Base-by-base conservation (phyloP, 768 basidiomycete genomes). In the Gymnopilus dilepis region DNA sequence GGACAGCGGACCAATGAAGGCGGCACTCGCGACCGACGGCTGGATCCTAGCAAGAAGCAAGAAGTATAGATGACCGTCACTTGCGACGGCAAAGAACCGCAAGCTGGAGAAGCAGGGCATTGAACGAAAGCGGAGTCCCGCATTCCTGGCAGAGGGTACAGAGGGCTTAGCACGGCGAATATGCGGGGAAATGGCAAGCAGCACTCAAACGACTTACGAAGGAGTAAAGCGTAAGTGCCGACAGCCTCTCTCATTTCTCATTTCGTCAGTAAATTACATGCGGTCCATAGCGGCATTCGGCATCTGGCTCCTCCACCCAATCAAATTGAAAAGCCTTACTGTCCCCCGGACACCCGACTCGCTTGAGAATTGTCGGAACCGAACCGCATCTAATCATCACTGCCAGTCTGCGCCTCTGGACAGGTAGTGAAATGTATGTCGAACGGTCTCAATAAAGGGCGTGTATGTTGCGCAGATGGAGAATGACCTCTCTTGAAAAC, bases 271-370 rank as follows among this genome's bases (percentile, higher is more conserved):
- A 40, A 51, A 41, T 24, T 51, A 33, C 58, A 59, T 40, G 50
- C 51, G 58, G 51, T 45, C 13, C 15, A 37, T 53, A n/a, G n/a
- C n/a, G n/a, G n/a, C n/a, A 31, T n/a, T 9, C 58, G 51, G 50
- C 40, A 59, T 43, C 51, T 51, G 58, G 52, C 50, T 50, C 17
- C 42, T 33, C 28, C 34, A 24, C 17, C 34, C 21, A 24, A 31
- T 41, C 47, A 45, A 58, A 38, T 50, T 21, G 43, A 41, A 17
- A 34, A 30, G 22, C 43, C 34, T 19, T 6, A 19, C 26, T 21
- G 52, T 59, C 52, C 58, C 58, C 58, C 58, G 21, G 58, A 59
- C 58, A 59, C 58, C 47, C 17, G 22, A 42, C 4, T 40, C 12
- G 28, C 43, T 8, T 28, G 38, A 56, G 22, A 41, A 17, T 42